Percentiles rank a stretch among this genome's conserved stretches.
phyloP scores from a whole-genome alignment of 176 grass and related monocot species.

The Microstegium vimineum region DNA sequence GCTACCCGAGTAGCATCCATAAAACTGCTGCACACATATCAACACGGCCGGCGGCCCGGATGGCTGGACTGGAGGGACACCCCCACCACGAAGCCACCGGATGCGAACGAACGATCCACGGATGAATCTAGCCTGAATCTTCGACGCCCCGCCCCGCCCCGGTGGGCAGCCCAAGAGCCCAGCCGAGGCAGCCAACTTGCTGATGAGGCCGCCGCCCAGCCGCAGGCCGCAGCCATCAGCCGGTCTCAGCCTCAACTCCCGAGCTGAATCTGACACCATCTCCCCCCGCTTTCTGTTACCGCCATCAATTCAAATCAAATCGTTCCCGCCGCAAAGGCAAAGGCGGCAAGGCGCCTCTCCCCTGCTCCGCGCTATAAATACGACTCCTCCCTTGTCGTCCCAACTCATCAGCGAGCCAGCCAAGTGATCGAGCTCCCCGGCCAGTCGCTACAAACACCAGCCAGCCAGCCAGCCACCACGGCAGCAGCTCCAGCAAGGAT shows the following conservation, averaged over 20 bases:
- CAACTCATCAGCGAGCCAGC: conserved; percentile 28
- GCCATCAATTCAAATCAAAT: conserved; percentile 35
- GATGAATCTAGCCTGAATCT: conserved; percentile 48
- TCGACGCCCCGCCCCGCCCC: not conserved
- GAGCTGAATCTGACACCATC: conserved; percentile 42
- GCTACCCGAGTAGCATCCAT: conserved; percentile 37
- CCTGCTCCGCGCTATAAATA: conserved; percentile 35
- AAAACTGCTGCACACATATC: conserved; percentile 35
- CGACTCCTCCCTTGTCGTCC: not conserved
- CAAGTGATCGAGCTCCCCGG: conserved; percentile 8
- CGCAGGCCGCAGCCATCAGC: not conserved
- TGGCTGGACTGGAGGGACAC: no score
- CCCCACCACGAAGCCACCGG: not conserved
- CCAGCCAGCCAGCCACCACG: conserved; percentile 1
- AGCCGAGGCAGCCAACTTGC: conserved; percentile 21
- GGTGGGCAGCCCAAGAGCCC: not conserved
- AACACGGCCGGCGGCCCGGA: not conserved
- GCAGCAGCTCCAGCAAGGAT: conserved; percentile 45
- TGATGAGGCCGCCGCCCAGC: conserved; percentile 8
- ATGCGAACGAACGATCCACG: conserved; percentile 2
- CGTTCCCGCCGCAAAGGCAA: conserved; percentile 44
- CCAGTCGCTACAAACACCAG: no score
- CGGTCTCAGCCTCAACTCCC: conserved; percentile 10
- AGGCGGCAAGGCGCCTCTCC: not conserved
- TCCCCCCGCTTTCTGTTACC: conserved; percentile 34